Conservation (phyloP, 2,329 filamentous ascomycete genomes). For the Chalaropsis ovoidea region DNA sequence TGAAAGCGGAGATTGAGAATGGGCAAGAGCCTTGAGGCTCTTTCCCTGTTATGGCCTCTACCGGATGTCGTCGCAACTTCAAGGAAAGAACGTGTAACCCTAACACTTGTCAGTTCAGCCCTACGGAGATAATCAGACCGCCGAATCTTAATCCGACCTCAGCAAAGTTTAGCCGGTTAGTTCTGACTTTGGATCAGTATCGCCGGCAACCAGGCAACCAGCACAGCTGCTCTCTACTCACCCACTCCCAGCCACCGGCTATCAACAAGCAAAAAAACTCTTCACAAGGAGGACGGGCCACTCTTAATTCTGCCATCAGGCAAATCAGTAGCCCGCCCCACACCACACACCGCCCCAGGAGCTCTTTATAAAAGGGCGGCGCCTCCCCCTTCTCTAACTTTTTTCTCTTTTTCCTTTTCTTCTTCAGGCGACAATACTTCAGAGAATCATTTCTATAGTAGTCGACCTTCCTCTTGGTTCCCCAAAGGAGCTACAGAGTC, state of each 20-base stretch:
- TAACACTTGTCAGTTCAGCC: not conserved
- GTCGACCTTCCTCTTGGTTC: conserved; percentile 82
- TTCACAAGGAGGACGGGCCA: not conserved
- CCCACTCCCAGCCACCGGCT: not conserved
- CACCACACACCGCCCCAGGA: not conserved
- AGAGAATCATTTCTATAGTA: conserved; percentile 98
- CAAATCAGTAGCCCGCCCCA: not conserved
- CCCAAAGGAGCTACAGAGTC: conserved; percentile 85
- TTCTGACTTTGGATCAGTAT: not conserved
- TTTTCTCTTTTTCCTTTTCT: conserved; percentile 24
- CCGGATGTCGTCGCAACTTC: not conserved
- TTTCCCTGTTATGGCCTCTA: not conserved
- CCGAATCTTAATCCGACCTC: too few species aligned
- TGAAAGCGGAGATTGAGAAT: conserved; percentile 2
- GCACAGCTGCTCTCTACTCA: not conserved
- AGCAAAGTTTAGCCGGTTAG: too few species aligned
- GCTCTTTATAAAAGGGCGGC: conserved; percentile 19
- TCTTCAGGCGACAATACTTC: conserved; percentile 26
- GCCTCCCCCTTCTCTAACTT: not conserved
- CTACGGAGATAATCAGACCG: not conserved
- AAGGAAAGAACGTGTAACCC: not conserved
- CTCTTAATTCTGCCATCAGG: not conserved
- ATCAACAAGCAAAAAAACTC: not conserved
- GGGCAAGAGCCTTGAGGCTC: not conserved
- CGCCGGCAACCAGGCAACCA: not conserved